Percentiles rank a stretch among this genome's conserved stretches.
These are phyloP conservation scores for Dryas drummondii DNA, from an alignment of 306 rosid species.

Conservation along the genomic window DNA sequence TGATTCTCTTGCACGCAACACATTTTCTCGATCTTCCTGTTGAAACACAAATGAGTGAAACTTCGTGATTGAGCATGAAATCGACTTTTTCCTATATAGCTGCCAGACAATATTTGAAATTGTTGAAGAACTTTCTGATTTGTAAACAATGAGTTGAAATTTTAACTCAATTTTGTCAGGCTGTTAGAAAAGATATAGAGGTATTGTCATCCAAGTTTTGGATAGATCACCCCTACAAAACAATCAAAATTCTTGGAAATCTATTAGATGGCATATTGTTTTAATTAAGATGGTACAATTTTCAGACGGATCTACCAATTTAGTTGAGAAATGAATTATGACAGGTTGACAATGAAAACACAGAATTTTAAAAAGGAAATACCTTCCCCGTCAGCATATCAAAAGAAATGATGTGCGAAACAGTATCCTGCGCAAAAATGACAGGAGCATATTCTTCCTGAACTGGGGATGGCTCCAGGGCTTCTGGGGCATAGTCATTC, in stretches of 20 bases:
- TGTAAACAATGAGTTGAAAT: constrained; percentile 1
- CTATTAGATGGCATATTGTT: background rate
- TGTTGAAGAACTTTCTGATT: background rate
- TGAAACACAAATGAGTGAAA: constrained; percentile 26
- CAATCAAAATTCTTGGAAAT: background rate
- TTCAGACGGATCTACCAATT: background rate
- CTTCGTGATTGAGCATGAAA: background rate
- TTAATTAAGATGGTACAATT: background rate
- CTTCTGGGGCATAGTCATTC: constrained; percentile 70
- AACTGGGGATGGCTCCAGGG: constrained; percentile 67
- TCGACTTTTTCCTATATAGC: background rate
- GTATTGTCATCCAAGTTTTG: background rate
- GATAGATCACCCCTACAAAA: background rate
- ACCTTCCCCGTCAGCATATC: constrained; percentile 90
- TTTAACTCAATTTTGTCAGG: background rate
- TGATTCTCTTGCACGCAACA: constrained; percentile 84
- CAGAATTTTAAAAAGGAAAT: constrained; percentile 20
- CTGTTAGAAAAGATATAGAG: background rate
- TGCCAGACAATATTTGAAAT: background rate
- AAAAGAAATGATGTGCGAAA: constrained; percentile 82
- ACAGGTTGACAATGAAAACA: background rate
- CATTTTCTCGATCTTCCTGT: constrained; percentile 91
- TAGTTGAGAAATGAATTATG: background rate
- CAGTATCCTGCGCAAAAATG: constrained; percentile 94
- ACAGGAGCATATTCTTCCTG: constrained; percentile 98